Conservation (phyloP, 345 rosid genomes). For the Sonneratia alba region DNA sequence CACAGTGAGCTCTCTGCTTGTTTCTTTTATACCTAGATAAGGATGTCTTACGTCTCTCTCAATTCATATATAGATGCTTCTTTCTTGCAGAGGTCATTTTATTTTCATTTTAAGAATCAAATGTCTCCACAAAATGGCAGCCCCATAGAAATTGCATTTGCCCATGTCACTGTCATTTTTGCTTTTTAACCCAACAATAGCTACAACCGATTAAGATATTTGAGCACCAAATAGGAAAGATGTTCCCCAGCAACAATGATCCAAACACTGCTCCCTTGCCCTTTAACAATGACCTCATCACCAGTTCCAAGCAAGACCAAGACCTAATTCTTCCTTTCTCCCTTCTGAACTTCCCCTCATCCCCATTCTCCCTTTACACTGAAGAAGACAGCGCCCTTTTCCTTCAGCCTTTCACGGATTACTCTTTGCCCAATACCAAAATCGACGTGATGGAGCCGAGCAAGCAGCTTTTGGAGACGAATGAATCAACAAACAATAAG, state of each 20-base stretch:
- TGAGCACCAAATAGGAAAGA: constrained; percentile 12
- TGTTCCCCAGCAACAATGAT: constrained; percentile 27
- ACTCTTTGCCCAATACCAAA: constrained; percentile 3
- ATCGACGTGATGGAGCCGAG: constrained; percentile 2
- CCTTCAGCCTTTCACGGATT: constrained; percentile 8
- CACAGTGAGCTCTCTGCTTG: neutral
- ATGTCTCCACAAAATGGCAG: neutral
- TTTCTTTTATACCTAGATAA: neutral
- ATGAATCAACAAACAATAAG: neutral
- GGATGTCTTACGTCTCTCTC: neutral
- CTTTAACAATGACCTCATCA: constrained; percentile 16
- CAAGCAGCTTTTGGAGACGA: neutral
- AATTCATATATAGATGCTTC: neutral
- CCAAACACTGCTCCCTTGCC: constrained; percentile 9
- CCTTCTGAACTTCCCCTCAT: constrained; percentile 25
- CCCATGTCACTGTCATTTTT: neutral
- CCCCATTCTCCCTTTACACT: constrained; percentile 36
- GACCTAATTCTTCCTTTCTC: constrained; percentile 25
- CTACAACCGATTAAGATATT: neutral
- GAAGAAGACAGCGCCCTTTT: constrained; percentile 19
- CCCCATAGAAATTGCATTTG: neutral
- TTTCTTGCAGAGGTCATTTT: neutral
- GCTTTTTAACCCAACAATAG: neutral
- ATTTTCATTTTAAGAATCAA: neutral
- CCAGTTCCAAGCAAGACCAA: constrained; percentile 22